Evolutionary conservation across 257 asterid species (phyloP), one percentile per base, ranked within the genome.

Genomic region (Nicotiana tabacum): DNA sequence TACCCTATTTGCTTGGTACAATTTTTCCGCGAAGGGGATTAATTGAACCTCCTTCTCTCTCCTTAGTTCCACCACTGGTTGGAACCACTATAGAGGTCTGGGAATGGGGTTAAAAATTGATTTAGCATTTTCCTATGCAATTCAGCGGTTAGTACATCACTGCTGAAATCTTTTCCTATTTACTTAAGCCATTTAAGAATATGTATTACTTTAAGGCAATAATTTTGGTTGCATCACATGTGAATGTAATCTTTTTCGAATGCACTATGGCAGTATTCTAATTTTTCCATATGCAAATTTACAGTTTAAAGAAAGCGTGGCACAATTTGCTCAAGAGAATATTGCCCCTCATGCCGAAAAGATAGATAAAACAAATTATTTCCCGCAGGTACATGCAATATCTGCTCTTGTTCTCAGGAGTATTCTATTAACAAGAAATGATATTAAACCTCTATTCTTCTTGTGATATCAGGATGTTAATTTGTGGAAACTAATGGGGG

Each of bases 401-500:
- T 55, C 68, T 68, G 21, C 77, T 27, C 11, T 84, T 82, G 83
- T 51, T 76, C 8, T 27, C 64, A 27, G 80, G 29, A 15, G 9
- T 51, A 61, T 51, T 51, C 46, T 51, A 27, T 46, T 12, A 46
- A 72, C 9, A 21, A 48, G 53, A 51, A 15, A 15, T 51, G 80
- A 5, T 51, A 27, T 29, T 76, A 13, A 89, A 43, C 69, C 33
- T 7, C 6, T 43, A 15, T 10, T 77, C 13, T 81, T 82, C 27
- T 76, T 51, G 27, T 13, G 39, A 29, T 84, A 85, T 85, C 89
- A 96, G 99, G 98, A 93, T 67, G 92, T 90, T 85, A 93, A 94
- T 89, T 87, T 96, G 81, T 96, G 98, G 99, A 96, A 96, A 87
- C 82, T 91, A 87, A 93, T 96, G 99, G 99, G 99, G 30, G 94